These are phyloP conservation scores for Arxiozyma bovina DNA, from an alignment of 1,139 yeast species.

Conservation along the genomic window DNA sequence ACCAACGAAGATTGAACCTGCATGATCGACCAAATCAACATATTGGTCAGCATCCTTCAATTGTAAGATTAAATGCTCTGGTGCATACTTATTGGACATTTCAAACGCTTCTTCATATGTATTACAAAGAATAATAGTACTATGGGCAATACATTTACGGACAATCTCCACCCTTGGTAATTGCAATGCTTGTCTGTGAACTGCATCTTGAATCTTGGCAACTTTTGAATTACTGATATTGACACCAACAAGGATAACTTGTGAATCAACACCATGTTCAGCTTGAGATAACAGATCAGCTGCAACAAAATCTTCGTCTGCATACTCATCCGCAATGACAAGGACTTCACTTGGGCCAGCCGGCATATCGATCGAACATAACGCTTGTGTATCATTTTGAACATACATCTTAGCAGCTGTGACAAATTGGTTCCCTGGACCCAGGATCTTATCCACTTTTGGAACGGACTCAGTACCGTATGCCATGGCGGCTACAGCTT, in stretches of 20 bases:
- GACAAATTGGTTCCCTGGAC: constrained; percentile 98
- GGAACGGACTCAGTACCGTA: constrained; percentile 90
- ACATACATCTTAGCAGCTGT: constrained; percentile 98
- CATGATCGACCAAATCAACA: constrained; percentile 73
- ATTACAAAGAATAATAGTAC: constrained; percentile 64
- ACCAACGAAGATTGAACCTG: constrained; percentile 95
- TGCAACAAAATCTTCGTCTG: constrained; percentile 94
- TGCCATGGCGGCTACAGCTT: constrained; percentile 97
- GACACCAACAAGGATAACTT: constrained; percentile 85
- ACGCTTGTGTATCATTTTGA: constrained; percentile 88
- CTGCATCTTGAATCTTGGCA: constrained; percentile 65
- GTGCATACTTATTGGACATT: constrained; percentile 85
- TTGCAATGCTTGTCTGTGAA: constrained; percentile 71
- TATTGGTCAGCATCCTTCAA: constrained; percentile 64
- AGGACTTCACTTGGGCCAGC: constrained; percentile 98
- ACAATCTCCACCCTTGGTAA: constrained; percentile 92
- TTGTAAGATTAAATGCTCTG: constrained; percentile 93
- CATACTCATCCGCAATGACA: constrained; percentile 76
- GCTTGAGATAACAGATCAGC: constrained; percentile 94
- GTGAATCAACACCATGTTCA: constrained; percentile 97
- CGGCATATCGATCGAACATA: constrained; percentile 97
- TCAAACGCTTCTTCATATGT: constrained; percentile 68
- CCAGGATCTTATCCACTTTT: constrained; percentile 92
- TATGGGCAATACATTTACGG: constrained; percentile 84
- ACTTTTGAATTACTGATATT: constrained; percentile 53